A percentile compares a stretch with the other conserved stretches of the same genome.
Evolutionary conservation across 345 rosid species (phyloP).

Genomic region (Bretschneidera sinensis): DNA sequence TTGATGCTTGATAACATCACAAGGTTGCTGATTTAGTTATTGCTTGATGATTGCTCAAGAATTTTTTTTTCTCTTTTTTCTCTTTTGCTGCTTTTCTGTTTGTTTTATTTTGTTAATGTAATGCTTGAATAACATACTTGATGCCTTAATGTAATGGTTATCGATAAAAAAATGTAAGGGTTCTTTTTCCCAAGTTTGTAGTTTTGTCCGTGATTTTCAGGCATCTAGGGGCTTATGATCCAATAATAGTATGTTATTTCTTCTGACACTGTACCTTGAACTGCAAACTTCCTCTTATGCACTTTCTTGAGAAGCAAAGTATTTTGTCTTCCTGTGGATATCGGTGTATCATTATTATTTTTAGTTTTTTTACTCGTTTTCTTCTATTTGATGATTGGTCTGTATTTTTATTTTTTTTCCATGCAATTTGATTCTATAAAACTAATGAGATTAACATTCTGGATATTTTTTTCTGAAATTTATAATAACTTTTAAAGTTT

Average conservation of each 20-base stretch:
- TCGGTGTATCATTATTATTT: neutral
- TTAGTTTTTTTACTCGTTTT: too few species aligned
- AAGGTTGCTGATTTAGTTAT: neutral
- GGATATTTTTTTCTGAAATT: too few species aligned
- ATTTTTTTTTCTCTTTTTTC: neutral
- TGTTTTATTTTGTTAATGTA: too few species aligned
- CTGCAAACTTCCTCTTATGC: neutral
- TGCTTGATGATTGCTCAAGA: neutral
- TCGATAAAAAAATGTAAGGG: too few species aligned
- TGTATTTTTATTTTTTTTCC: too few species aligned
- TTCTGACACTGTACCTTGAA: neutral
- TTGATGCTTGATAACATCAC: conserved; percentile 10
- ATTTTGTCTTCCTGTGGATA: neutral
- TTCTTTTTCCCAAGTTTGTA: neutral
- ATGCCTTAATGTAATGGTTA: neutral
- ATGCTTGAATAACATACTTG: neutral
- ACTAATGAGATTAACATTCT: too few species aligned
- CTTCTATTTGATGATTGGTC: too few species aligned
- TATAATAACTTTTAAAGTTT: too few species aligned
- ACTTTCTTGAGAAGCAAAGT: neutral
- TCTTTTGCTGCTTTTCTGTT: neutral
- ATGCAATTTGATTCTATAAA: too few species aligned
- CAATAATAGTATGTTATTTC: neutral
- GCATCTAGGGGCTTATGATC: neutral
- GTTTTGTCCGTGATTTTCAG: neutral